A percentile compares a stretch with the other conserved stretches of the same genome.
Evolutionary conservation across 2,329 filamentous ascomycete species (phyloP).

Genomic region (Pyrenochaeta sp.): DNA sequence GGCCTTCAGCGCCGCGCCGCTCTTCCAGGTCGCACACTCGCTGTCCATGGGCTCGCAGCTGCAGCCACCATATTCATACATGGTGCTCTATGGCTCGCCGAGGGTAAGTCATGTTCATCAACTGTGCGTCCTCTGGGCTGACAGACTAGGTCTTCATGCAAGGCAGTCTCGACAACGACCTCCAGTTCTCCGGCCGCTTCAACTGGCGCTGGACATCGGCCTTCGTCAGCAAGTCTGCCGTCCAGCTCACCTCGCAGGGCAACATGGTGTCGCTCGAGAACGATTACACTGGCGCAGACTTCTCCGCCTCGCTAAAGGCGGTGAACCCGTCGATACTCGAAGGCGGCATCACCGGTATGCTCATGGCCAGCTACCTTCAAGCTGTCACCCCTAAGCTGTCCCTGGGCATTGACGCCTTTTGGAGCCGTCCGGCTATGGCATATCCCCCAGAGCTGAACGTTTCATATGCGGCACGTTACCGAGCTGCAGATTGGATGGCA

Average conservation of each 20-base stretch:
- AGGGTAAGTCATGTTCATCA: conserved; percentile 67
- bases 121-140: conserved; percentile 21
- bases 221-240: conserved; percentile 84
- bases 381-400: conserved; percentile 86
- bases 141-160: conserved; percentile 83
- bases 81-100: conserved; percentile 89
- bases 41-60: conserved; percentile 91
- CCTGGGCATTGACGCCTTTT: conserved; percentile 89
- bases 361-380: conserved; percentile 94
- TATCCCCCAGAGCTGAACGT: conserved; percentile 89
- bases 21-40: conserved; percentile 97
- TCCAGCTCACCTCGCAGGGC: conserved; percentile 85
- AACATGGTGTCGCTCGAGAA: conserved; percentile 94
- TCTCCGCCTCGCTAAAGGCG: conserved; percentile 90
- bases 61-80: conserved; percentile 93
- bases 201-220: conserved; percentile 88
- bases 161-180: conserved; percentile 93
- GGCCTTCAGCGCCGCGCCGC: conserved; percentile 88
- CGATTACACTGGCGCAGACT: conserved; percentile 93
- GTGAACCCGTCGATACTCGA: conserved; percentile 95
- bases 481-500: conserved; percentile 89
- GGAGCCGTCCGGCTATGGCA: conserved; percentile 84
- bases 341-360: conserved; percentile 91
- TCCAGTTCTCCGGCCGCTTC: conserved; percentile 83
- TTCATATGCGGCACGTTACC: conserved; percentile 92